These are phyloP conservation scores for Coniferiporia weirii DNA, from an alignment of 1,284 basidiomycete species.

Conservation along the genomic window DNA sequence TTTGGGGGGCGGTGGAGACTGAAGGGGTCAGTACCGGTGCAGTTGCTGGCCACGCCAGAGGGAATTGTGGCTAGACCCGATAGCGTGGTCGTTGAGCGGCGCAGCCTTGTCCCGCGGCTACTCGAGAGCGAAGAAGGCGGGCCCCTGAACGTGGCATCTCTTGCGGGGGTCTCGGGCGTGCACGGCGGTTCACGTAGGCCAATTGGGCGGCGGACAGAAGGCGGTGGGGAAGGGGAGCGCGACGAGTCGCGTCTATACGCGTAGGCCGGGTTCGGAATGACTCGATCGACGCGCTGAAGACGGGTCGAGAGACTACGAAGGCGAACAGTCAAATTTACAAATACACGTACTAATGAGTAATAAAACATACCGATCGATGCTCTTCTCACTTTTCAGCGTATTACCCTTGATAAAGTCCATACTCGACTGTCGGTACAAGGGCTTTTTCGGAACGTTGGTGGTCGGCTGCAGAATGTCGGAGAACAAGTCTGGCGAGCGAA, in stretches of 20 bases:
- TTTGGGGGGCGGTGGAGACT: not conserved
- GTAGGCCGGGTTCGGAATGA: conserved; percentile 45
- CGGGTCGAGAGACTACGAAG: conserved; percentile 56
- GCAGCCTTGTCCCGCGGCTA: conserved; percentile 12
- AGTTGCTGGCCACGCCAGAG: conserved; percentile 12
- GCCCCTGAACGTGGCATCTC: conserved; percentile 11
- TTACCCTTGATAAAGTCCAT: conserved; percentile 73
- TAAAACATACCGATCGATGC: conserved; percentile 53
- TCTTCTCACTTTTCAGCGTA: conserved; percentile 47
- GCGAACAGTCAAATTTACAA: conserved; percentile 1
- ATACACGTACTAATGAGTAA: not conserved
- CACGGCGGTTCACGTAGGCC: conserved; percentile 10
- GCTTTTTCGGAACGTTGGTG: conserved; percentile 45
- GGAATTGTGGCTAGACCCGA: conserved; percentile 14
- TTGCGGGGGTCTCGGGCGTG: conserved; percentile 16
- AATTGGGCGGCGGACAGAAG: not conserved
- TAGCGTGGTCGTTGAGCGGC: conserved; percentile 17
- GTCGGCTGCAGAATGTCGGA: conserved; percentile 36
- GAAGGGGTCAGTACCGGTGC: not conserved
- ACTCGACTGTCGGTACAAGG: conserved; percentile 72
- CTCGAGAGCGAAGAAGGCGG: conserved; percentile 9
- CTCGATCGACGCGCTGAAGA: conserved; percentile 59
- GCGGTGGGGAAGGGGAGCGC: conserved; percentile 27
- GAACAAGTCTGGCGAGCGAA: conserved; percentile 26
- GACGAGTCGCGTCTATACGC: conserved; percentile 49